Evolutionary conservation across 805 yeast genomes (phyloP).

Genomic region (Candida anglica): DNA sequence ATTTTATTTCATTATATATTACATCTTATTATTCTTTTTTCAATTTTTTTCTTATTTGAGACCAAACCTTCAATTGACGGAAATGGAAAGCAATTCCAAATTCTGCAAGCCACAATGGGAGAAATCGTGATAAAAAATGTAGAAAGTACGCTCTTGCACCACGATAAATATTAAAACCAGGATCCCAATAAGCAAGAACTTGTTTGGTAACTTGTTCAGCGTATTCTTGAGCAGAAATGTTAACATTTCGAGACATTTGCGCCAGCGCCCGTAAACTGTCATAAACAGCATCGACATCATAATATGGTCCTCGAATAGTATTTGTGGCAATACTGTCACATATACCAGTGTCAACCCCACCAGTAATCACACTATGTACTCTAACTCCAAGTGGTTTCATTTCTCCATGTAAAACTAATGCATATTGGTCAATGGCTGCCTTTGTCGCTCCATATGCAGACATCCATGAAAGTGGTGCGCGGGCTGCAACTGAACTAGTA

Average conservation of each 20-base stretch:
- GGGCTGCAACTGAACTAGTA: conserved; percentile 33
- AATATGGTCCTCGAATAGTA: conserved; percentile 11
- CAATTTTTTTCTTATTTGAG: conserved; percentile 13
- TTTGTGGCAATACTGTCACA: conserved; percentile 11
- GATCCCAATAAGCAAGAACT: conserved; percentile 10
- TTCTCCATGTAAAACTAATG: conserved; percentile 29
- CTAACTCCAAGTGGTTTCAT: conserved; percentile 34
- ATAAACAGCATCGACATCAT: conserved; percentile 17
- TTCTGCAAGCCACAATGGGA: conserved; percentile 24
- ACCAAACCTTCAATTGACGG: conserved; percentile 20
- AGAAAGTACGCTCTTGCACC: conserved; percentile 19
- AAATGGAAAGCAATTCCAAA: conserved; percentile 16
- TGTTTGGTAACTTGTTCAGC: conserved; percentile 21
- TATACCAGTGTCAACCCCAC: conserved; percentile 35
- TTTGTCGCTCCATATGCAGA: conserved; percentile 34
- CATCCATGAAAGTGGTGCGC: conserved; percentile 30
- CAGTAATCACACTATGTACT: conserved; percentile 36
- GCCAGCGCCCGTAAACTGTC: conserved; percentile 15
- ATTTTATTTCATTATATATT: no score
- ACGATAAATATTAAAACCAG: conserved; percentile 25
- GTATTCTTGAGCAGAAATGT: conserved; percentile 17
- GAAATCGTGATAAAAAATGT: conserved; percentile 12
- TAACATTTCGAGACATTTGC: conserved; percentile 16
- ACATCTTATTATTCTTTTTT: no score
- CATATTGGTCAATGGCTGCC: conserved; percentile 36